phyloP scores from a whole-genome alignment of 441 rosid species.

The Adansonia madagascariensis region DNA sequence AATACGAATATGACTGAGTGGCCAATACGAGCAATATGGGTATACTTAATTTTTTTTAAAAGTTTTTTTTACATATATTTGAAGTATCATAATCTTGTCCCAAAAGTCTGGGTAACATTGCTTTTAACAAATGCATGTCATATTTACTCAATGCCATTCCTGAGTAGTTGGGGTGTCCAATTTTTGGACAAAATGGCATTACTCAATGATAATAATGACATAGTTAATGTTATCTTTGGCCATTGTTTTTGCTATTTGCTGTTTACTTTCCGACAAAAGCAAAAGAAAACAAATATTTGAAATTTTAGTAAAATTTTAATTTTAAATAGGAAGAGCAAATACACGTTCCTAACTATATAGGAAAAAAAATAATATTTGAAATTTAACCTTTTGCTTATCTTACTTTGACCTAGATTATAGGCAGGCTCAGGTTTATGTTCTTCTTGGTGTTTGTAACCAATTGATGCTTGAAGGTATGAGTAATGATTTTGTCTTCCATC shows the following conservation, averaged over 20 bases:
- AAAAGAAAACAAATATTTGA: not conserved
- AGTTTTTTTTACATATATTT: too few species aligned
- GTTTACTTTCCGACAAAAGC: not conserved
- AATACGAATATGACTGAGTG: too few species aligned
- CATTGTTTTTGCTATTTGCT: not conserved
- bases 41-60: too few species aligned
- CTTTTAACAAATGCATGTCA: too few species aligned
- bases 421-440: not conserved
- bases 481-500: slow-evolving; percentile 15
- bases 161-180: too few species aligned
- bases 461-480: not conserved
- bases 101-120: too few species aligned
- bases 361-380: not conserved
- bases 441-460: not conserved
- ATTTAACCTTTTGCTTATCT: not conserved
- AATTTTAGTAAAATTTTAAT: not conserved
- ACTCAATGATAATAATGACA: not conserved
- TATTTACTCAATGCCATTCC: too few species aligned
- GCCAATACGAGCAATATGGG: too few species aligned
- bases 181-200: not conserved
- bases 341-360: not conserved
- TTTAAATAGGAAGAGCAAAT: not conserved
- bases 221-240: not conserved
- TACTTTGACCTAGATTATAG: not conserved
- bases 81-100: too few species aligned